These are phyloP conservation scores for Sphaerobolus stellatus DNA, from an alignment of 1,284 basidiomycete genomes.

Conservation along the genomic window DNA sequence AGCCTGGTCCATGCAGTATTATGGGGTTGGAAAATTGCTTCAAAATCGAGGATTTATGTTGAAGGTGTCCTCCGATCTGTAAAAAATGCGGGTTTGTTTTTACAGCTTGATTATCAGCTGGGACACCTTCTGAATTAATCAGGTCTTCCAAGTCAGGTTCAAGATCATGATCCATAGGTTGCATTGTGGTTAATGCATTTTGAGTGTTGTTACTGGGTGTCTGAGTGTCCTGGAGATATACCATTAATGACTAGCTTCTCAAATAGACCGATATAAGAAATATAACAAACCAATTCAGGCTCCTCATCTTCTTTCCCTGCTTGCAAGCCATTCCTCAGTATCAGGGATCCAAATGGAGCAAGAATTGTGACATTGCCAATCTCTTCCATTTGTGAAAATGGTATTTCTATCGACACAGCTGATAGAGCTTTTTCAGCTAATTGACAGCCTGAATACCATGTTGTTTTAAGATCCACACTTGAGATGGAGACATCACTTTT, in stretches of 20 bases:
- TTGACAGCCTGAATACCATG: neutral
- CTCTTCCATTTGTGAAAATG: neutral
- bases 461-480: neutral
- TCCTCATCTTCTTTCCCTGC: neutral
- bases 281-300: no score
- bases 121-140: neutral
- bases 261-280: neutral
- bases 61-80: neutral
- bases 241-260: neutral
- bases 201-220: neutral
- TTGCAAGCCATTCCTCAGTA: neutral
- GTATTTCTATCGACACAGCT: neutral
- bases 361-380: neutral
- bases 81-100: neutral
- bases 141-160: neutral
- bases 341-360: neutral
- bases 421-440: neutral
- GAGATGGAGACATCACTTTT: neutral
- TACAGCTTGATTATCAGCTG: neutral
- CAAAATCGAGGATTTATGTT: neutral
- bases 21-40: neutral
- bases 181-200: neutral
- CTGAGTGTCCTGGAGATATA: neutral
- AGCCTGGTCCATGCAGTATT: neutral
- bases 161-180: neutral